Percentiles rank a stretch among this genome's conserved stretches.
These are phyloP conservation scores for Edaphochlamys debaryana DNA, from an alignment of 139 green algal species.

Conservation along the genomic window DNA sequence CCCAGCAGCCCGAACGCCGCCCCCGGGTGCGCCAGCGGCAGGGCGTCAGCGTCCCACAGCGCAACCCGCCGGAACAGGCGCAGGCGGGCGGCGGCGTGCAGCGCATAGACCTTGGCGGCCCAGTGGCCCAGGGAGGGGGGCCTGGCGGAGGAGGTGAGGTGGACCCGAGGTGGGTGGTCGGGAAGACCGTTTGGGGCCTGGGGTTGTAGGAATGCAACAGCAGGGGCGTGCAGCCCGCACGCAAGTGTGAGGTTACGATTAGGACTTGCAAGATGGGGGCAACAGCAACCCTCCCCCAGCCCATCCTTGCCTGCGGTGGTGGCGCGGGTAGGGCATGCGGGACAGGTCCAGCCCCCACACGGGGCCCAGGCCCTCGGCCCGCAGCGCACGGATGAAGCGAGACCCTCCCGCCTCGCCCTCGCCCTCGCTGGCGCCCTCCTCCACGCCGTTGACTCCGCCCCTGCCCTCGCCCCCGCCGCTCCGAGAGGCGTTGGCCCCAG, in stretches of 20 bases:
- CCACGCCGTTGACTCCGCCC: neutral
- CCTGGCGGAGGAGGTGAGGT: neutral
- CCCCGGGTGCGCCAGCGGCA: slow-evolving; percentile 32
- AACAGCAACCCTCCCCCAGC: too few relatives aligned
- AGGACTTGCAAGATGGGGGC: too few relatives aligned
- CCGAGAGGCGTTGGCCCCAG: neutral
- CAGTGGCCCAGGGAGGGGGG: slow-evolving; percentile 12
- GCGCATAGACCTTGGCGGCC: slow-evolving; percentile 27
- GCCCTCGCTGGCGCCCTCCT: too few relatives aligned
- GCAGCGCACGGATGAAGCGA: neutral
- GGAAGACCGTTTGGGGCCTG: too few relatives aligned
- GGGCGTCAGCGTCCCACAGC: slow-evolving; percentile 28
- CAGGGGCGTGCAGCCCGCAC: too few relatives aligned
- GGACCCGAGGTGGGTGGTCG: too few relatives aligned
- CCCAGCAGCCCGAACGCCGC: too few relatives aligned
- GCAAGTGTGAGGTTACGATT: too few relatives aligned
- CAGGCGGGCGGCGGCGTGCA: neutral
- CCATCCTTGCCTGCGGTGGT: slow-evolving; percentile 9
- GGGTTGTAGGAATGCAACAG: too few relatives aligned
- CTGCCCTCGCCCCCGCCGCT: neutral
- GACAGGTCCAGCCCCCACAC: slow-evolving; percentile 29
- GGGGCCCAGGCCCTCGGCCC: slow-evolving; percentile 4
- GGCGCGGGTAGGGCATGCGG: slow-evolving; percentile 11
- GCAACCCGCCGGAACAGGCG: slow-evolving; percentile 5
- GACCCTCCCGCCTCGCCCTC: neutral